Percentiles rank a stretch among this genome's conserved stretches.
These are phyloP conservation scores for Pterocarpus macrocarpus DNA, from an alignment of 306 rosid species.

Conservation along the genomic window DNA sequence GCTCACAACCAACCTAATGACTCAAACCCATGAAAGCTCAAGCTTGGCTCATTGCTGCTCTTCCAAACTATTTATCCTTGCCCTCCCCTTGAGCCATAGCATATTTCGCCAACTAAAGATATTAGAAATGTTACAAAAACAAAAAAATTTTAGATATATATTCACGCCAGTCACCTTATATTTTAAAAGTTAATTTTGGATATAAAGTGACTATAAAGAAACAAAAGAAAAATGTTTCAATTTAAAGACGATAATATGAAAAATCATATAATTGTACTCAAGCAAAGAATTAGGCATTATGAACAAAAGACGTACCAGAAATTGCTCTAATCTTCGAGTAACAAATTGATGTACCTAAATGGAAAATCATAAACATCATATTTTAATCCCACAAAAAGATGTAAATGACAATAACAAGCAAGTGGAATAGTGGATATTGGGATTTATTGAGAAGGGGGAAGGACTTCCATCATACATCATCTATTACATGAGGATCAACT, in stretches of 20 bases:
- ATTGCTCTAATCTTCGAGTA: conserved; percentile 89
- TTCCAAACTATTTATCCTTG: too few species aligned
- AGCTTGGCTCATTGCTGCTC: too few species aligned
- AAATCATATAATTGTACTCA: neutral
- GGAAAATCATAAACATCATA: conserved; percentile 38
- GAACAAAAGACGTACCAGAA: conserved; percentile 69
- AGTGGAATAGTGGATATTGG: conserved; percentile 26
- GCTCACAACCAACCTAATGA: too few species aligned
- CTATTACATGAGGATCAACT: conserved; percentile 63
- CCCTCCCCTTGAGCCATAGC: too few species aligned
- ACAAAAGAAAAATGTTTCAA: conserved; percentile 8
- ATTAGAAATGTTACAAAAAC: too few species aligned
- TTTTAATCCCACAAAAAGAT: conserved; percentile 28
- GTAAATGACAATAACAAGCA: conserved; percentile 9
- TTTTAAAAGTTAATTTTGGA: conserved; percentile 6
- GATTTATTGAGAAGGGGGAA: neutral
- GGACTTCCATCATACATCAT: conserved; percentile 64
- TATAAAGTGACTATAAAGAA: neutral
- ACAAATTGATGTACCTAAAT: conserved; percentile 84
- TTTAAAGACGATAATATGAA: conserved; percentile 11
- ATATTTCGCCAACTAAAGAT: too few species aligned
- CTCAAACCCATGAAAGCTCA: too few species aligned
- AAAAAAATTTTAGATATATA: too few species aligned
- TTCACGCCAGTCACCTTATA: neutral
- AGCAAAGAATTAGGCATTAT: conserved; percentile 10